Base-by-base conservation (phyloP, 495 filamentous ascomycete genomes). In the Daldinia concentrica region DNA sequence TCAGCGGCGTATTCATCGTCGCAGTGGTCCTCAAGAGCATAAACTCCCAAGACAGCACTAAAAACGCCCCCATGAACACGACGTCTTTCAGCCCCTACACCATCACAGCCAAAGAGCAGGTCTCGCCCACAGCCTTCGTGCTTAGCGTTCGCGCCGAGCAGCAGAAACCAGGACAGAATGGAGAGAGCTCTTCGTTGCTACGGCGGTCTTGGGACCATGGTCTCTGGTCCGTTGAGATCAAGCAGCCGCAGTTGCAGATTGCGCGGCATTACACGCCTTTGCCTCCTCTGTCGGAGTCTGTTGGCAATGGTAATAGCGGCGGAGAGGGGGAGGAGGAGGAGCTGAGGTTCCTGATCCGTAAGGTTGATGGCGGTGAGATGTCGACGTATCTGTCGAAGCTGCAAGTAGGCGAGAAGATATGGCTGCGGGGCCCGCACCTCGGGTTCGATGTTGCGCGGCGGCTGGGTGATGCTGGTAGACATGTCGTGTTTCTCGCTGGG, bases 171-270 rank as follows among this genome's bases (percentile, higher is more conserved):
- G 32, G 32, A 7, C 29, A 3, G 9, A 9, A 11, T 11, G 32
- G 9, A 34, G 32, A 34, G 32, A 9, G 32, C 3, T 34, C 32
- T 6, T 34, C 8, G 2, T 5, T 34, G 50, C 14, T 54, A 8
- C 24, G 1, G 12, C 24, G 50, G n/a, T 77, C 78, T 0, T 82
- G 80, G 68, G 66, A 59, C 65, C 82, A 83, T 6, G 92, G 91
- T 1, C 82, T 95, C 39, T 94, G 93, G 90, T 93, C 90, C 65
- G 90, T 98, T 15, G 92, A 97, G 85, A 85, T 97, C 74, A 97
- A 97, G 78, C 95, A 99, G 78, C 95, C 95, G 8, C 89, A 96
- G 75, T 73, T 98, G 58, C 93, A 97, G 75, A 95, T 99, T 54
- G 91, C 92, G 39, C 81, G 95, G 58, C 87, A 90, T 17, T 99